Conservation (phyloP, 108 stramenopile genomes). For the Aurantiochytrium sp. region DNA sequence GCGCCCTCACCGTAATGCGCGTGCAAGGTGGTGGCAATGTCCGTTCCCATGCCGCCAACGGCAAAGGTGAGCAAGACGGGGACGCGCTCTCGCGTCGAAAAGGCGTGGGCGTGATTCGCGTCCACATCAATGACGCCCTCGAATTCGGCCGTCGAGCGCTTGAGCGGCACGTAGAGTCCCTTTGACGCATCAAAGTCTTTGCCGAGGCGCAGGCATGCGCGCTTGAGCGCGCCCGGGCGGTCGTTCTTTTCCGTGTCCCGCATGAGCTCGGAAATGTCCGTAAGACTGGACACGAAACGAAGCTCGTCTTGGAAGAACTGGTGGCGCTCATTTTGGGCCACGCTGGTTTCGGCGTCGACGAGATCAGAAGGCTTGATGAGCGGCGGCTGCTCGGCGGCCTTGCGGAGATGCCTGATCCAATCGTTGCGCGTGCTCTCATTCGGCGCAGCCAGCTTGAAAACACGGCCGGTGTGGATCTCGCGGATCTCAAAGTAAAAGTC, state of each 20-base stretch:
- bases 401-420: slow-evolving; percentile 59
- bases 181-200: slow-evolving; percentile 61
- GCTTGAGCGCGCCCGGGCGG: neutral
- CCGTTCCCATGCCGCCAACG: slow-evolving; percentile 54
- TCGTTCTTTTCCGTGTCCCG: slow-evolving; percentile 75
- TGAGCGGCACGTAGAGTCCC: slow-evolving; percentile 79
- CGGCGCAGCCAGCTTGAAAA: slow-evolving; percentile 62
- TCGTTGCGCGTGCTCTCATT: slow-evolving; percentile 51
- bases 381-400: slow-evolving; percentile 60
- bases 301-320: slow-evolving; percentile 80
- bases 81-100: slow-evolving; percentile 89
- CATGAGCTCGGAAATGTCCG: slow-evolving; percentile 82
- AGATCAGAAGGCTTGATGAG: slow-evolving; percentile 50
- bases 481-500: slow-evolving; percentile 23
- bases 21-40: slow-evolving; percentile 88
- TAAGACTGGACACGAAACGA: slow-evolving; percentile 74
- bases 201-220: neutral
- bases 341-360: slow-evolving; percentile 48
- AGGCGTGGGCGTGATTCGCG: slow-evolving; percentile 75
- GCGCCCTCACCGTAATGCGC: slow-evolving; percentile 44
- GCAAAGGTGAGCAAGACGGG: slow-evolving; percentile 87
- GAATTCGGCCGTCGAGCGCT: slow-evolving; percentile 79
- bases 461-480: slow-evolving; percentile 39
- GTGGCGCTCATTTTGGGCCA: slow-evolving; percentile 67
- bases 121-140: slow-evolving; percentile 59